Evolutionary conservation across 257 asterid genomes (phyloP), one percentile per base, ranked within the genome.

Genomic region (Nemophila menziesii): DNA sequence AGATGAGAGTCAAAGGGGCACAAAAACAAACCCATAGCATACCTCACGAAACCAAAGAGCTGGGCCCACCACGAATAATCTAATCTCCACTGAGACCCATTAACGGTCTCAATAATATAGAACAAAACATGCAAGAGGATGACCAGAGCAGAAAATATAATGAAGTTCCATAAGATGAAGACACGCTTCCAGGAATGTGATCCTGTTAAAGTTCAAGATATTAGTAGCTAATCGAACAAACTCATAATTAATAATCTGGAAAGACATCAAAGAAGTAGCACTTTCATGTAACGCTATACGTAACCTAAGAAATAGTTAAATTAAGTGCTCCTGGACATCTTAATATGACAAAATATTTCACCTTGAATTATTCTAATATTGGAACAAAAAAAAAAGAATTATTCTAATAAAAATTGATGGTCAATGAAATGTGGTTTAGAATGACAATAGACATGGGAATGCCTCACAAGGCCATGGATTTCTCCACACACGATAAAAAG

Each of bases 31-130:
- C 24, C 22, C 7, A 41, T 11, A 18, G 24, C 46, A 41, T 41
- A 55, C 61, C 53, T 55, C 10, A 45, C 34, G 16, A 55, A 46
- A 22, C 61, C 61, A 55, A 45, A 22, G 4, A 55, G 22, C 20
- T 37, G 36, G 16, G 46, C 46, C 53, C 54, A 55, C 53, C 41
- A 24, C 15, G 47, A 39, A 36, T 46, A 37, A 21, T 34, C 8
- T 11, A 38, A 4, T 18, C 39, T 22, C 60, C 34, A 22, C 12
- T 22, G 34, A 45, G n/a, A 38, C 26, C 48, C 61, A 19, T 17
- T 20, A 19, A 36, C 2, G n/a, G 48, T 45, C 61, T 38, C 14
- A n/a, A 14, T 17, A 22, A 36, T 27, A 12, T 34, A 26, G 20
- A 45, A 46, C 5, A 45, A 5, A 20, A 36, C 20, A 3, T 55